Evolutionary conservation across 495 filamentous ascomycete species (phyloP), one percentile per base, ranked within the genome.

Genomic region (Penicillium lividum): DNA sequence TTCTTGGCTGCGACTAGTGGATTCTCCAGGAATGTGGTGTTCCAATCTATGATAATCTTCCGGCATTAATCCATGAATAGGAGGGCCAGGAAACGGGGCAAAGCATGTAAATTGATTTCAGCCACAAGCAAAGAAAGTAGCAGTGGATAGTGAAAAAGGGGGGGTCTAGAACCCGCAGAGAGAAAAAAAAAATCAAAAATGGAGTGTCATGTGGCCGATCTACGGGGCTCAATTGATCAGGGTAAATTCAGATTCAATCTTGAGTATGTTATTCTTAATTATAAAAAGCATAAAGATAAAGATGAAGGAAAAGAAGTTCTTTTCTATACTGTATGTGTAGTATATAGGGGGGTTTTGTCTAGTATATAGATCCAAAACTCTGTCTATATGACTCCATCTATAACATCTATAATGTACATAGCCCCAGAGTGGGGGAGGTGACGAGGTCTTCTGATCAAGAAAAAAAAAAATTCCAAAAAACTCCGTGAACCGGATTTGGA

Each of bases 371-470:
- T 22, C 22, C 22, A 22, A 22, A 22, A 22, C 22, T 22, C 22
- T 2, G 22, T n/a, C 22, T 22, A 22, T 22, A 22, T 15, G 4
- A n/a, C 4, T 16, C 7, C 38, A 40, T 15, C 38, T 11, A 6
- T 38, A 38, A 15, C n/a, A 13, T 40, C 38, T 15, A 40, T 13
- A 6, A 40, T 40, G n/a, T 40, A 40, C 38, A 40, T 49, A 29
- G 25, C 46, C 28, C 46, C 46, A 49, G 46, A 49, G 46, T 49
- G 64, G 64, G 68, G 64, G 62, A 52, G 56, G 64, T 72, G 68
- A 72, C 63, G 67, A 70, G 73, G 73, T 76, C 73, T 71, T 73
- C 70, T 75, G 73, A 76, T 75, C 73, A 77, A 63, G 73, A 74
- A 73, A 73, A 71, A 65, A 59, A 77, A 64, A 71, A 70, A 71